Base-by-base conservation (phyloP, 164 flowering plant species). In the Taxillus chinensis region DNA sequence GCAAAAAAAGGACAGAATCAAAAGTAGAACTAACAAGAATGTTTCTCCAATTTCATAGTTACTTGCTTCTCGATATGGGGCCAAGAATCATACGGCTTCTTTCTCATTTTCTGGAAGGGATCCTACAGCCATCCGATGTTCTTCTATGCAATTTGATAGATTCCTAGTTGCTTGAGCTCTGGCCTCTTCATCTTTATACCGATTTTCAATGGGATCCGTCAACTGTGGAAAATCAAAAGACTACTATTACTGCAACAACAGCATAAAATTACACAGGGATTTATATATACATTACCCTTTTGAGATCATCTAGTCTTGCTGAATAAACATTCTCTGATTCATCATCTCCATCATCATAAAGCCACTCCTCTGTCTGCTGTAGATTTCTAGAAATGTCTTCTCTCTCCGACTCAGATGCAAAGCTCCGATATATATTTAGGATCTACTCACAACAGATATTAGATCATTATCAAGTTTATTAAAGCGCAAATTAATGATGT, bases 291-390 rank as follows among this genome's bases (percentile, higher is more conserved):
- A 48, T 48, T 48, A 88, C 98, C 90, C 78, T 79, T 72, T 80
- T 83, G 57, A 92, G 82, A 74, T 80, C 83, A 56, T 80, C 78
- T 55, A 89, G 68, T 70, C 80, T 92, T 58, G 74, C 68, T 45
- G 75, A 64, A 68, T 92, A 92, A 38, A 85, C 87, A 62, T 67
- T 62, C 66, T 76, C 95, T 64, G 92, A 78, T 78, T 92, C 98
- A 74, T 89, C 98, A 71, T 87, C 90, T n/a, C 98, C 96, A 59
- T 92, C 98, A 59, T 83, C 96, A 64, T 92, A 92, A 55, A 92
- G 87, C 98, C 98, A 92, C 7, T 92, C 98, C 70, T 89, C 95
- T 10, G 89, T 86, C 72, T 84, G 77, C 70, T 83, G 89, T 45
- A 92, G 67, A 67, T 60, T 86, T 73, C 72, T 76, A 43, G 95